Base-by-base conservation (phyloP, 1,139 yeast species). In the Yamadazyma aaseri region DNA sequence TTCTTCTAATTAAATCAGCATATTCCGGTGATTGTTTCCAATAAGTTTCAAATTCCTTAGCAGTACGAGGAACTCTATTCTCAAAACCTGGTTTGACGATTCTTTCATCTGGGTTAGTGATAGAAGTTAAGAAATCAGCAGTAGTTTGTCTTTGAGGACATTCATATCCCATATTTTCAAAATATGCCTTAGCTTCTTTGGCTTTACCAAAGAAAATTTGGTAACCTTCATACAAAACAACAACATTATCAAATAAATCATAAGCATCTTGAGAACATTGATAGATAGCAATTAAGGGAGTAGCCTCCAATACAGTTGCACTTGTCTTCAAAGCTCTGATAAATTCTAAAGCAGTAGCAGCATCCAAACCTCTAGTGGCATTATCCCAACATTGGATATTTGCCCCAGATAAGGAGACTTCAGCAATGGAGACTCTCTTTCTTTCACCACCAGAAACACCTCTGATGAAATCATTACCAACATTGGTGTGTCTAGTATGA, bases 281-380 rank as follows among this genome's bases (percentile, higher is more conserved):
- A 41, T 64, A 69, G 31, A 65, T 58, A 4, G 69, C 56, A 20
- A 59, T 50, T 29, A 63, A 48, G 17, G 64, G 60, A 18, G 58
- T 50, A 45, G 60, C 58, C 20, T 55, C 52, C 25, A 51, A 52
- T 10, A 39, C 40, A 18, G 37, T 38, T 3, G 64, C 61, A 24
- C 55, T 41, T 17, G 45, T 65, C 29, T 51, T 50, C 33, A 60
- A 45, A 23, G 47, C 46, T 13, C 42, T 40, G n/a, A 57, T 49
- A 17, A 58, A 55, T 31, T 57, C 56, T 36, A 51, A 46, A 5
- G 67, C 58, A 26, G 60, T 55, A 5, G 51, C 43, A 5, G 97
- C 80, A 56, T 92, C 98, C 42, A 92, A 66, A 0, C 98, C 98
- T 0, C 96, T 86, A 0, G 98, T 92, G 20, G 95, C 95, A 53